Evolutionary conservation across 2,329 filamentous ascomycete genomes (phyloP), one percentile per base, ranked within the genome.

Genomic region (Zymoseptoria pseudotritici): DNA sequence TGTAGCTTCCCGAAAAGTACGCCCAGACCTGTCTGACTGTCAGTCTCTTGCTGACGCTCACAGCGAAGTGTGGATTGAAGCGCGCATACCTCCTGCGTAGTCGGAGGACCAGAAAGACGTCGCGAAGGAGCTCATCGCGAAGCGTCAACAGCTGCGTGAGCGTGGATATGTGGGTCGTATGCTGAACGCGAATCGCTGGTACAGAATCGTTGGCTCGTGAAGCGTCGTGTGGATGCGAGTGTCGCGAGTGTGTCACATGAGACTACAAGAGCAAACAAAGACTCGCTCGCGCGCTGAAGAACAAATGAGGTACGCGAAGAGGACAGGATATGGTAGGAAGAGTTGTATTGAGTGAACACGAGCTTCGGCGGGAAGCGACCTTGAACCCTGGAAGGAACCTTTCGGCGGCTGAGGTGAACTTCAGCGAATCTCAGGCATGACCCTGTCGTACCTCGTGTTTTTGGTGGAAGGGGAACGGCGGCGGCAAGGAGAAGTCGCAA

Each of bases 71-170:
- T n/a, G 36, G 2, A 17, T 11, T 19, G 13, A 19, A 31, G 52
- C 49, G 24, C 42, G 26, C 83, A 74, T 79, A 89, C 89, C 92
- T 81, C 90, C 91, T 74, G 93, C 93, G 82, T 97, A 97, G 83
- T 99, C 94, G 74, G 86, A 85, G 63, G 94, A 96, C 94, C 94
- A 99, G 79, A 99, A 97, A 55, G 92, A 96, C 78, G 93, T 91
- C 68, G 91, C 87, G 78, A 99, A 97, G 70, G 90, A 85, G 68
- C 89, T 88, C 89, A 93, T 93, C 74, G 76, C 61, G 36, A n/a
- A 46, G 36, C 36, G 36, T 17, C 6, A 46, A 11, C 7, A n/a
- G 36, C 36, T 17, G 13, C 13, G 17, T 5, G 17, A 46, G 36
- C 36, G 36, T 11, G 6, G 36, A 46, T 46, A 46, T 13, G 36